Percentiles rank a stretch among this genome's conserved stretches.
Conservation (phyloP, 2,329 filamentous ascomycete species). For the Paecilomyces variotii region DNA sequence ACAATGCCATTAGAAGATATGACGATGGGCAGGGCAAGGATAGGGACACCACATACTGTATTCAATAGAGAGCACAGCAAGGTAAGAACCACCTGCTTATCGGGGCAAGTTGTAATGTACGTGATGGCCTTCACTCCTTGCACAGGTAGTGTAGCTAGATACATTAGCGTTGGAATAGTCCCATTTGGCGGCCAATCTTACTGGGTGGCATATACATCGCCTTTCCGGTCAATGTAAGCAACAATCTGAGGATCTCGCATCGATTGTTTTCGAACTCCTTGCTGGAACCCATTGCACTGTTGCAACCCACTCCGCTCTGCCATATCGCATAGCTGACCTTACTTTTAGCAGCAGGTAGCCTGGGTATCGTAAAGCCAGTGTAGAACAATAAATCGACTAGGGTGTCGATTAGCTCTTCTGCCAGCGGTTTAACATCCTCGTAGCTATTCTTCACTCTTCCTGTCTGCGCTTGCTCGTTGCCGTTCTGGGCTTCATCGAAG, state of each 20-base stretch:
- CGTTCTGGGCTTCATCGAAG: constrained; percentile 65
- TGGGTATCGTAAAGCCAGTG: constrained; percentile 77
- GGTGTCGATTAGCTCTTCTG: constrained; percentile 86
- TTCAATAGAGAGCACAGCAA: constrained; percentile 88
- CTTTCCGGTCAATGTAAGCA: constrained; percentile 79
- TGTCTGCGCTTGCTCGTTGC: constrained; percentile 42
- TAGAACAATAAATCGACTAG: constrained; percentile 87
- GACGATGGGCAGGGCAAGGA: neutral
- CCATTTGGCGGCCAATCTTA: constrained; percentile 21
- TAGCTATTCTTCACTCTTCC: constrained; percentile 51
- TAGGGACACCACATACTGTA: constrained; percentile 54
- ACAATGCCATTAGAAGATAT: constrained; percentile 2
- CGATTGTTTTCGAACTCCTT: constrained; percentile 91
- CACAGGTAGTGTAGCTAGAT: constrained; percentile 59
- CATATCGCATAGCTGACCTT: constrained; percentile 93
- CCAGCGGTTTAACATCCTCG: constrained; percentile 77
- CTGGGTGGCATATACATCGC: constrained; percentile 87
- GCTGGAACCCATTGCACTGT: constrained; percentile 75
- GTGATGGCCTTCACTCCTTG: constrained; percentile 78
- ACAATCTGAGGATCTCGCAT: constrained; percentile 76
- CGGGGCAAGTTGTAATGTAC: constrained; percentile 76
- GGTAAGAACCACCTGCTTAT: constrained; percentile 87
- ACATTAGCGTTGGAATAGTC: constrained; percentile 7
- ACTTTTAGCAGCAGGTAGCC: constrained; percentile 58
- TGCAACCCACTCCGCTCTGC: constrained; percentile 96